A percentile compares a stretch with the other conserved stretches of the same genome.
These are phyloP conservation scores for Lachnellula cervina DNA, from an alignment of 2,329 filamentous ascomycete species.

Conservation along the genomic window DNA sequence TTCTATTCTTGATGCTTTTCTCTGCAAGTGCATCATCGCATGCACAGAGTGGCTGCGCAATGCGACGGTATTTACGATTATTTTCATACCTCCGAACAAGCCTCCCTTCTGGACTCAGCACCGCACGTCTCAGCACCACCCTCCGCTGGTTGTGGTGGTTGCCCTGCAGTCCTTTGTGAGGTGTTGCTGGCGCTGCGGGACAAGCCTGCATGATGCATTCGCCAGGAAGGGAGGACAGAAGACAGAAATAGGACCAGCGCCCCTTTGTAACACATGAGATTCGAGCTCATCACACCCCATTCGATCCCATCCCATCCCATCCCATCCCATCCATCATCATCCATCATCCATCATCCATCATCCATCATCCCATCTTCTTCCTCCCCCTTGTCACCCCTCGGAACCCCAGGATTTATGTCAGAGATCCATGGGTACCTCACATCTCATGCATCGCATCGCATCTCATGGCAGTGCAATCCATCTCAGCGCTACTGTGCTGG, in stretches of 20 bases:
- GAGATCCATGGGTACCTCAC: neutral
- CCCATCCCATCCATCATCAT: neutral
- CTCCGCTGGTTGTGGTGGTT: neutral
- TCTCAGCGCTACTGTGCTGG: conserved; percentile 6
- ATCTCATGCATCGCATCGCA: neutral
- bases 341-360: too few relatives aligned
- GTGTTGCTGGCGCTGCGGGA: neutral
- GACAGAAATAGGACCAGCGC: conserved; percentile 8
- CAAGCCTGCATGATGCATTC: conserved; percentile 5
- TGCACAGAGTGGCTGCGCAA: neutral
- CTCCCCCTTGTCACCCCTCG: neutral
- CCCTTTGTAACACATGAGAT: neutral
- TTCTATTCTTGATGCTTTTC: neutral
- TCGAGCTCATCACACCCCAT: neutral
- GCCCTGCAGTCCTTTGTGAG: neutral
- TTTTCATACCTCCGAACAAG: neutral
- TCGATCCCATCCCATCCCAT: neutral
- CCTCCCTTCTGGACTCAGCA: neutral
- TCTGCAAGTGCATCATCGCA: neutral
- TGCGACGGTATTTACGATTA: neutral
- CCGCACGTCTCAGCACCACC: neutral
- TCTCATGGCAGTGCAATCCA: conserved; percentile 8
- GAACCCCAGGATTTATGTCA: neutral
- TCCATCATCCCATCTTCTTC: neutral
- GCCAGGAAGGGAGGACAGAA: conserved; percentile 3